phyloP scores from a whole-genome alignment of 495 filamentous ascomycete genomes.

The Margaritispora aquatica region DNA sequence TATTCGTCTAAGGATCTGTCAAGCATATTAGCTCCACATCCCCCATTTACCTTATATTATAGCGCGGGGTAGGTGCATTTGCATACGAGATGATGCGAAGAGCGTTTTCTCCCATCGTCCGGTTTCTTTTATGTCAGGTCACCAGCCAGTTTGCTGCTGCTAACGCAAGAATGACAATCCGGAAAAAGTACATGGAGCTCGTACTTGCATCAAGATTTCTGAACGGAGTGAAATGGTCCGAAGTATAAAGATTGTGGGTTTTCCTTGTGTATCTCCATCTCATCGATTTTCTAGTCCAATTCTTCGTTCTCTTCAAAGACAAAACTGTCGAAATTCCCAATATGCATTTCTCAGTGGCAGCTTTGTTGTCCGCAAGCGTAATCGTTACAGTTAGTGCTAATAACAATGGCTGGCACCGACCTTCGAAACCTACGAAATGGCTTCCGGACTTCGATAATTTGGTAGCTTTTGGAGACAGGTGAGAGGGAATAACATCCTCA shows the following conservation, averaged over 20 bases:
- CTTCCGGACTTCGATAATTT: constrained; percentile 40
- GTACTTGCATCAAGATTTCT: neutral
- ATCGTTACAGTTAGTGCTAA: constrained; percentile 2
- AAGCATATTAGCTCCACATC: neutral
- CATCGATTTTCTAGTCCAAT: neutral
- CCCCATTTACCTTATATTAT: neutral
- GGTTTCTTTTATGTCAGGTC: neutral
- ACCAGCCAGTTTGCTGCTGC: neutral
- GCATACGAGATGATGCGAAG: neutral
- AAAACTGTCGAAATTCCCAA: neutral
- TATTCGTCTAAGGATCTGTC: neutral
- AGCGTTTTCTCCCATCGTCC: neutral
- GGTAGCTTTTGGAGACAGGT: constrained; percentile 61
- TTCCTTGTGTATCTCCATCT: neutral
- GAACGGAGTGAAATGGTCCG: neutral
- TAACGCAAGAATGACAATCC: neutral
- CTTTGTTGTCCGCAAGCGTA: constrained; percentile 11
- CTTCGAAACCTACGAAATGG: constrained; percentile 8
- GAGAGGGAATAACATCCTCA: constrained; percentile 1
- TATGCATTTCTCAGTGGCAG: constrained; percentile 12
- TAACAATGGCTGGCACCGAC: constrained; percentile 5
- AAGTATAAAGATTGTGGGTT: neutral
- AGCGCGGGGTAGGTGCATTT: neutral
- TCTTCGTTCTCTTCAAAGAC: neutral
- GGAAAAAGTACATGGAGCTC: neutral